Conservation (phyloP, 2,329 filamentous ascomycete species). For the Curvularia eragrostidis region DNA sequence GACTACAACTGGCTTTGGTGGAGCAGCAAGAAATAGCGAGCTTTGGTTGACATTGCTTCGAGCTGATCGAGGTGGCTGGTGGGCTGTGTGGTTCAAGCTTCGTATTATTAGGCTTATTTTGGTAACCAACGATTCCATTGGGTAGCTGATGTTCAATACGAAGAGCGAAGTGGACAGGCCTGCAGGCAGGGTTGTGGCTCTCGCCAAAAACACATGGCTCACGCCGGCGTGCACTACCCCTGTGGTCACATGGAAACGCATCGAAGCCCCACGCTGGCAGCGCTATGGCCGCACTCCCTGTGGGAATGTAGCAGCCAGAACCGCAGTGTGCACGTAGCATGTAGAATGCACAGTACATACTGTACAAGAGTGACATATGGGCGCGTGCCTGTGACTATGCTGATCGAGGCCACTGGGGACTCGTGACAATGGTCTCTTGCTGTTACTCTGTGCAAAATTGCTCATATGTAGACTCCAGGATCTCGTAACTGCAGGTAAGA, state of each 20-base stretch:
- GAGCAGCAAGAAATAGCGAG: slow-evolving; percentile 3
- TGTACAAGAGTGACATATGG: background rate
- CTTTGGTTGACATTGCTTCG: background rate
- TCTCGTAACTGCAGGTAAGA: slow-evolving; percentile 34
- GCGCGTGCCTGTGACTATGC: background rate
- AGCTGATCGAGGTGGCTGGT: slow-evolving; percentile 4
- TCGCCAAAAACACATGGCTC: background rate
- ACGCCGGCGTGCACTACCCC: background rate
- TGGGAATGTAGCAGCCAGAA: background rate
- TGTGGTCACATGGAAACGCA: background rate
- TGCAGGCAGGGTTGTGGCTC: background rate
- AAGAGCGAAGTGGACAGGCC: slow-evolving; percentile 11
- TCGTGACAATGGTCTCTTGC: slow-evolving; percentile 18
- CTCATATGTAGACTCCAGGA: slow-evolving; percentile 19
- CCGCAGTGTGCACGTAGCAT: background rate
- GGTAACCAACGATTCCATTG: slow-evolving; percentile 4
- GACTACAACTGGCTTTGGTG: slow-evolving; percentile 4
- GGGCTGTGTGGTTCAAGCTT: slow-evolving; percentile 2
- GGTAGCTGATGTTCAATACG: slow-evolving; percentile 15
- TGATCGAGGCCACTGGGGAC: background rate
- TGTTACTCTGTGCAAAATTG: slow-evolving; percentile 27
- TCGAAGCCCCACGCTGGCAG: background rate
- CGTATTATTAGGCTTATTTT: slow-evolving; percentile 1
- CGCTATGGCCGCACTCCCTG: too few species aligned
- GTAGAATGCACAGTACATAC: background rate